Percentiles rank a stretch among this genome's conserved stretches.
These are phyloP conservation scores for Tricholoma terreum DNA, from an alignment of 768 basidiomycete genomes.

Conservation along the genomic window DNA sequence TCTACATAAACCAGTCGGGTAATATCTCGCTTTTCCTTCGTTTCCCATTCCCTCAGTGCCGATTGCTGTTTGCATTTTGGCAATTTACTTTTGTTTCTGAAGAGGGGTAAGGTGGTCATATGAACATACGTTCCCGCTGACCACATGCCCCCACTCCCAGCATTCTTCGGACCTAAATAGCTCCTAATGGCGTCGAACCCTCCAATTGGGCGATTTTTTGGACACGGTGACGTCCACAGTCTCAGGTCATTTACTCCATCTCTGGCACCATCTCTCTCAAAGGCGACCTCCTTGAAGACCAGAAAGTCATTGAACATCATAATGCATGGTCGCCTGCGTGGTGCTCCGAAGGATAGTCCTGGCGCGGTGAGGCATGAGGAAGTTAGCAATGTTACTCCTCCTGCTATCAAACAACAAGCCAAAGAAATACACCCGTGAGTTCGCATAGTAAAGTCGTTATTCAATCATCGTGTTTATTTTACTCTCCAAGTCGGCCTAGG, in stretches of 20 bases:
- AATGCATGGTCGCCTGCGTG: constrained; percentile 16
- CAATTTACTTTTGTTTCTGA: too few relatives aligned
- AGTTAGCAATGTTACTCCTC: constrained; percentile 1
- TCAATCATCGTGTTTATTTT: background rate
- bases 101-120: too few relatives aligned
- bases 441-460: background rate
- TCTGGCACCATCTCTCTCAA: constrained; percentile 19
- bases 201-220: constrained; percentile 15
- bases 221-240: constrained; percentile 20
- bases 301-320: constrained; percentile 10
- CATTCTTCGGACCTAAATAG: background rate
- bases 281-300: constrained; percentile 22
- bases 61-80: too few relatives aligned
- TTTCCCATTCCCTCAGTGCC: too few relatives aligned
- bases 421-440: constrained; percentile 1
- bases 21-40: too few relatives aligned
- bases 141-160: background rate
- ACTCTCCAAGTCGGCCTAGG: background rate
- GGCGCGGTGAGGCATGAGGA: constrained; percentile 10
- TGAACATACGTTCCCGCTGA: too few relatives aligned
- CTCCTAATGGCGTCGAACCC: constrained; percentile 6
- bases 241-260: constrained; percentile 18
- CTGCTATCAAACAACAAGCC: background rate
- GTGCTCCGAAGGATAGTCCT: constrained; percentile 4
- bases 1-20: too few relatives aligned